These are phyloP conservation scores for Talaromyces marneffei DNA, from an alignment of 2,329 filamentous ascomycete species.

Conservation along the genomic window DNA sequence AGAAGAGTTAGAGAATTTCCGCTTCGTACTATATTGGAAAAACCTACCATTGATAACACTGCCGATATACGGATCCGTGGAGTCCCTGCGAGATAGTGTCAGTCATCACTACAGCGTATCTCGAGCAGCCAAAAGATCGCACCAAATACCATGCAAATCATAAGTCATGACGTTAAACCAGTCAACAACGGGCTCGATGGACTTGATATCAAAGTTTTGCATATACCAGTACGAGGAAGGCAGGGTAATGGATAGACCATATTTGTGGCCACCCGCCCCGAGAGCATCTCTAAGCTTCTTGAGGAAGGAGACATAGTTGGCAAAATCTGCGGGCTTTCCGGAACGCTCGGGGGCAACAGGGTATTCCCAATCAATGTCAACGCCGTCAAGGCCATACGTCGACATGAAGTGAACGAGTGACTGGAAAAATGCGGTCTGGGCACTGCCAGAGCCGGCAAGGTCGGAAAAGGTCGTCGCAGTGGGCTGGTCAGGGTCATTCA, in stretches of 20 bases:
- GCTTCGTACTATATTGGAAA: too few species aligned
- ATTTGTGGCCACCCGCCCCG: not conserved
- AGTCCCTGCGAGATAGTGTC: too few species aligned
- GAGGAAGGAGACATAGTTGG: slow-evolving; percentile 6
- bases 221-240: slow-evolving; percentile 18
- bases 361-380: slow-evolving; percentile 21
- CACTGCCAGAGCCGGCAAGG: slow-evolving; percentile 16
- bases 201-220: slow-evolving; percentile 22
- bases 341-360: not conserved
- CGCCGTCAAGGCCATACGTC: slow-evolving; percentile 20
- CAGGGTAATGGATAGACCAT: slow-evolving; percentile 4
- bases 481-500: slow-evolving; percentile 12
- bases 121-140: too few species aligned
- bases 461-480: not conserved
- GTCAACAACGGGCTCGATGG: not conserved
- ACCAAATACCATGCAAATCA: slow-evolving; percentile 27
- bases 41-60: too few species aligned
- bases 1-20: too few species aligned
- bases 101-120: too few species aligned
- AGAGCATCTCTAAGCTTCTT: slow-evolving; percentile 5
- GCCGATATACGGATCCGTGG: slow-evolving; percentile 14
- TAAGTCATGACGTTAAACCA: slow-evolving; percentile 13
- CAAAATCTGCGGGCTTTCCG: slow-evolving; percentile 7
- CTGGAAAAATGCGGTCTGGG: slow-evolving; percentile 30
- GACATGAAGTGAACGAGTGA: slow-evolving; percentile 12